A percentile compares a stretch with the other conserved stretches of the same genome.
phyloP scores from a whole-genome alignment of 2,329 filamentous ascomycete species.

The Samsoniella hepiali region DNA sequence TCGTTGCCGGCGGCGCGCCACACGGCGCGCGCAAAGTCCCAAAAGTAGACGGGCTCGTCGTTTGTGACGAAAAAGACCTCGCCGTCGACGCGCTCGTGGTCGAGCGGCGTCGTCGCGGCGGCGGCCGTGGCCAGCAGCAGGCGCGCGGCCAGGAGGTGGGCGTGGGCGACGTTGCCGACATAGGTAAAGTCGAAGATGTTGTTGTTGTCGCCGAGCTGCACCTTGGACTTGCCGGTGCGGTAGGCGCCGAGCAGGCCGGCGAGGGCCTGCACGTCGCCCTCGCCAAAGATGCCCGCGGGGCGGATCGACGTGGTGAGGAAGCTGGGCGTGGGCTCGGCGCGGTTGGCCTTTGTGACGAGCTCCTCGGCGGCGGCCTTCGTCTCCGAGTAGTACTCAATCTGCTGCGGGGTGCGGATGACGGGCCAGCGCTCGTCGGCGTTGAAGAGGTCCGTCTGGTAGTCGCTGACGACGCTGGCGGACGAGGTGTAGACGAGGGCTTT shows the following conservation, averaged over 20 bases:
- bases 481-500: slow-evolving; percentile 88
- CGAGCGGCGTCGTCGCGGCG: slow-evolving; percentile 58
- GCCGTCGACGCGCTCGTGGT: slow-evolving; percentile 74
- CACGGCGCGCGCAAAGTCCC: slow-evolving; percentile 78
- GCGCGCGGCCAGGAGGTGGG: slow-evolving; percentile 75
- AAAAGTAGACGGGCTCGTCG: slow-evolving; percentile 83
- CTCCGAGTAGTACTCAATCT: slow-evolving; percentile 82
- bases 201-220: slow-evolving; percentile 72
- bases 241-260: slow-evolving; percentile 72
- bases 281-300: slow-evolving; percentile 86
- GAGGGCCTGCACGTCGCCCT: slow-evolving; percentile 76
- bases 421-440: slow-evolving; percentile 86
- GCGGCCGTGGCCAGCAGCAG: slow-evolving; percentile 62
- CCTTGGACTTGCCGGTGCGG: slow-evolving; percentile 63
- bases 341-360: slow-evolving; percentile 74
- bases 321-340: slow-evolving; percentile 44
- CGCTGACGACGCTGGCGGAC: slow-evolving; percentile 80
- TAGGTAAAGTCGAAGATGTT: slow-evolving; percentile 65
- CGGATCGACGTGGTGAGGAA: slow-evolving; percentile 80
- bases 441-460: slow-evolving; percentile 73
- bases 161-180: slow-evolving; percentile 65
- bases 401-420: slow-evolving; percentile 65
- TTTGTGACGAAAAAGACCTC: slow-evolving; percentile 91
- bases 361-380: slow-evolving; percentile 87
- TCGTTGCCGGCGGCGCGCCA: slow-evolving; percentile 62